Evolutionary conservation across 805 yeast genomes (phyloP).

Genomic region (Saccharomycodes ludwigii): DNA sequence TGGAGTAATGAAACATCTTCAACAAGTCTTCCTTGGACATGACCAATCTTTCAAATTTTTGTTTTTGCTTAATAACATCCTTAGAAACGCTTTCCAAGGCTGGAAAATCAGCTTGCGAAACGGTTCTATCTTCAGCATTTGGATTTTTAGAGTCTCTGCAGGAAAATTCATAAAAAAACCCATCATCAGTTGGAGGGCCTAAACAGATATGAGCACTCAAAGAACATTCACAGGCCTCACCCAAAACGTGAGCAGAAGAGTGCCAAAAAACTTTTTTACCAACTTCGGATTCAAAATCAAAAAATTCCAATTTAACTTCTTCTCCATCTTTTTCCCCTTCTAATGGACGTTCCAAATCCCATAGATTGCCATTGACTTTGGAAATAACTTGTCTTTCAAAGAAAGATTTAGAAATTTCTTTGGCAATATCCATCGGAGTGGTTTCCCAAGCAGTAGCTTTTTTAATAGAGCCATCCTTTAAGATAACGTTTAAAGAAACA

Average conservation of each 20-base stretch:
- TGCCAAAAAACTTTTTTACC: slow-evolving; percentile 98
- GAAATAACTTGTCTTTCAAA: slow-evolving; percentile 84
- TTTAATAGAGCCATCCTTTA: slow-evolving; percentile 75
- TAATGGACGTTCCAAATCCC: slow-evolving; percentile 94
- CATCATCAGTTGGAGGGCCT: slow-evolving; percentile 97
- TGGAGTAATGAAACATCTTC: slow-evolving; percentile 90
- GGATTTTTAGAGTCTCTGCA: slow-evolving; percentile 29
- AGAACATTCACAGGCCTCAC: slow-evolving; percentile 96
- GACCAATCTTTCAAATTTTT: slow-evolving; percentile 85
- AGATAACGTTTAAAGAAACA: slow-evolving; percentile 60
- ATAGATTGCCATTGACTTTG: slow-evolving; percentile 77
- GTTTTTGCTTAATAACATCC: slow-evolving; percentile 87
- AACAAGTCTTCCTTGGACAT: slow-evolving; percentile 85
- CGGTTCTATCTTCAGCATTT: slow-evolving; percentile 59
- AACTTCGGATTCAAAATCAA: slow-evolving; percentile 87
- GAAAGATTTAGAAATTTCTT: slow-evolving; percentile 73
- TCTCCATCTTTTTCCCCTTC: slow-evolving; percentile 45
- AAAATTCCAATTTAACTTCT: slow-evolving; percentile 47
- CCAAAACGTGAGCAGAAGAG: slow-evolving; percentile 94
- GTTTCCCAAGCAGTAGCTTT: slow-evolving; percentile 84
- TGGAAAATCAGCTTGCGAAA: slow-evolving; percentile 73
- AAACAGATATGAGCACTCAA: slow-evolving; percentile 84
- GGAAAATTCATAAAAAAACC: slow-evolving; percentile 94
- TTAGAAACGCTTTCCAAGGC: slow-evolving; percentile 78
- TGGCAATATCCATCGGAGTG: slow-evolving; percentile 77